Evolutionary conservation across 257 asterid genomes (phyloP), one percentile per base, ranked within the genome.

Genomic region (Scutellaria baicalensis): DNA sequence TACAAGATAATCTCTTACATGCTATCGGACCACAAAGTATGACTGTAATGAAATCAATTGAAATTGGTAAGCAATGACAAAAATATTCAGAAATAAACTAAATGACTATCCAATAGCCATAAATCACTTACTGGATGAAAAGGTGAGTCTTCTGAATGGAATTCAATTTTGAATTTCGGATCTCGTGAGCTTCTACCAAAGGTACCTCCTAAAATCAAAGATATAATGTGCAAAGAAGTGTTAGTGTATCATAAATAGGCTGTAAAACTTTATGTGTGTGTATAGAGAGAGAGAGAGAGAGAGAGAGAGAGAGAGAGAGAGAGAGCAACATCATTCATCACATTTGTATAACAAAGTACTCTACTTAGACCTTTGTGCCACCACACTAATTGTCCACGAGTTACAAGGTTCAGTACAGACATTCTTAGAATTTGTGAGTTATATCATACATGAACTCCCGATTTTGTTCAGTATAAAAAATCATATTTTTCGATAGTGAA

Each of bases 151-250:
- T 86, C 93, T 47, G 86, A 59, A 83, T 91, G 97, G 71, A 89
- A 94, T 73, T 94, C 93, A 21, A 94, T 88, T 62, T 75, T 82
- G 83, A 89, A 94, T 75, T 91, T 94, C 1, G 98, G 99, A 69
- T 94, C 99, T 57, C 90, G 85, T 43, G 97, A 84, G 81, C 88
- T 85, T 77, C 89, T 90, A 73, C 90, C 86, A 73, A 86, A 83
- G 58, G 87, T 80, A 66, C 83, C 85, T 69, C 96, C 99, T 89
- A 77, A 64, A 72, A 55, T 43, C 61, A 71, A 73, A 13, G 55
- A 67, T 20, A 43, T 43, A 49, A 21, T 12, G 70, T 31, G 52
- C 50, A 55, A 64, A 54, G 35, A 61, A 48, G 57, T 36, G 10
- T 48, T 69, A 20, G 17, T 43, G 16, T 5, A 50, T 42, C 56